Base-by-base conservation (phyloP, 805 yeast genomes). In the Lipomyces oligophaga region DNA sequence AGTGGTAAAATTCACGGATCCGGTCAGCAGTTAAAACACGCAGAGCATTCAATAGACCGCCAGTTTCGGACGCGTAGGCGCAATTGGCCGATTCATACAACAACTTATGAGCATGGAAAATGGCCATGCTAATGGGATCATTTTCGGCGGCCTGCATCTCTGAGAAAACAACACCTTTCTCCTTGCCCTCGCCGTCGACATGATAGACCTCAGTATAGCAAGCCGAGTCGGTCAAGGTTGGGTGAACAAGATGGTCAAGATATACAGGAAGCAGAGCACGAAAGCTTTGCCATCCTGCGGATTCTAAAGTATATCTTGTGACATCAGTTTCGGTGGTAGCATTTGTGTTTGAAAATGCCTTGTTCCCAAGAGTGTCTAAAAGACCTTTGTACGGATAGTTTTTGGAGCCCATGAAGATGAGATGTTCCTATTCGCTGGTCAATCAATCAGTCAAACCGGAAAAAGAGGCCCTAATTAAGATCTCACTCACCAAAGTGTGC, bases 291-390 rank as follows among this genome's bases (percentile, higher is more conserved):
- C 96, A 89, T 7, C 97, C 97, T 0, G 97, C 97, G 31, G 95
- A 80, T 6, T 83, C 76, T 45, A 93, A 71, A 2, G 96, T 87
- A 59, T 93, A 93, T 1, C 88, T 96, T 0, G 98, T 93, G 62
- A 86, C 95, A 66, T 93, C 97, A 3, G 93, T 86, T 0, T 83
- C 87, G 0, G 98, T 93, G 96, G 96, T 89, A 0, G 98, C 98
- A 62, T 93, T 93, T 0, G 97, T 93, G 32, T 18, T 31, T 1
- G 96, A 83, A 66, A 82, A 84, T 52, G 87, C 81, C 46, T 85
- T 68, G 61, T 87, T 86, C 4, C 97, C 95, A 41, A 89, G 73
- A 8, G 81, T 81, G 61, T 93, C 98, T 38, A 93, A 70, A 39
- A 89, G 70, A 6, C 98, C 97, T 65, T 90, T 90, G 65, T 83